Percentiles rank a stretch among this genome's conserved stretches.
Evolutionary conservation across 1,139 yeast genomes (phyloP).

Genomic region (Blastobotrys malaysiensis): DNA sequence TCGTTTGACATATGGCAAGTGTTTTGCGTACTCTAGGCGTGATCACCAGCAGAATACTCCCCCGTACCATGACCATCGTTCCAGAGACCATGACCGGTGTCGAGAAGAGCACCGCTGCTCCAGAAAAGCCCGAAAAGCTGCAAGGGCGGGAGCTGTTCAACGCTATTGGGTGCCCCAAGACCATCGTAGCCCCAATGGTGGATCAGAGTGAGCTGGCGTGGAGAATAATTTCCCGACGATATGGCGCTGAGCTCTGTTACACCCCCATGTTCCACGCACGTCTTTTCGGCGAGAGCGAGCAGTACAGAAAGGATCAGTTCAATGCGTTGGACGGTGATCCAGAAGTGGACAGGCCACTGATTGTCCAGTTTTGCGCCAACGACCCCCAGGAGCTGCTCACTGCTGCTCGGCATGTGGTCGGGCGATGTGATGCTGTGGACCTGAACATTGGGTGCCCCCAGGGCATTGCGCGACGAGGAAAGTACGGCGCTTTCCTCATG

Average conservation of each 20-base stretch:
- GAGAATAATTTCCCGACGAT: slow-evolving; percentile 78
- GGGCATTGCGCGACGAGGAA: slow-evolving; percentile 92
- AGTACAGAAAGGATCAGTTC: slow-evolving; percentile 77
- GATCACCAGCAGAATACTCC: not conserved
- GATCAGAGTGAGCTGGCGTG: slow-evolving; percentile 96
- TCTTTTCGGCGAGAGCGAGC: slow-evolving; percentile 76
- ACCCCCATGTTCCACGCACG: slow-evolving; percentile 97
- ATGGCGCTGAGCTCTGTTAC: slow-evolving; percentile 92
- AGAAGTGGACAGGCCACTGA: slow-evolving; percentile 71
- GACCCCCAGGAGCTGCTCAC: slow-evolving; percentile 64
- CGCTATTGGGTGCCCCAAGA: slow-evolving; percentile 66
- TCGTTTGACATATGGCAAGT: not conserved
- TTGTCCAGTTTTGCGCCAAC: slow-evolving; percentile 95
- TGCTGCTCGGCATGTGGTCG: slow-evolving; percentile 12
- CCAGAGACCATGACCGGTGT: not conserved
- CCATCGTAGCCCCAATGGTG: slow-evolving; percentile 97
- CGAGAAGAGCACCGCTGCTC: not conserved
- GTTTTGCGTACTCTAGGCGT: not conserved
- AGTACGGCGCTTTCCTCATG: slow-evolving; percentile 93
- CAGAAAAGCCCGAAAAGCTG: slow-evolving; percentile 25
- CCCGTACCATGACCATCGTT: not conserved
- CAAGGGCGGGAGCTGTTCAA: slow-evolving; percentile 68
- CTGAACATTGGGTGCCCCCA: slow-evolving; percentile 96
- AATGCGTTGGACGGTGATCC: slow-evolving; percentile 66
- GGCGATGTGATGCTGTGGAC: slow-evolving; percentile 66